Conservation (phyloP, 306 rosid species). For the Dryas octopetala region DNA sequence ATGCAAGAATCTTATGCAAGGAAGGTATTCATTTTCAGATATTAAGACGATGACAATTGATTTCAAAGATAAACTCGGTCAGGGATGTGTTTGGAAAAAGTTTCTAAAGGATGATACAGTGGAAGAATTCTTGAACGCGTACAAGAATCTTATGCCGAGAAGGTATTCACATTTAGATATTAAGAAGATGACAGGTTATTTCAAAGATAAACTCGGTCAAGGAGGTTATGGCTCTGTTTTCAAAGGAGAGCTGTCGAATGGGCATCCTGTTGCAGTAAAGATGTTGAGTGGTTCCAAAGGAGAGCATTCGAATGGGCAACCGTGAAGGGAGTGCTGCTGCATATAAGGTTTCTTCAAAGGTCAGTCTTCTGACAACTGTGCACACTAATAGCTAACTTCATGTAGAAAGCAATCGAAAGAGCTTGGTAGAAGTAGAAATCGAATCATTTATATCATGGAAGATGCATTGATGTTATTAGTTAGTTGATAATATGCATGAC, state of each 20-base stretch:
- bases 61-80: not conserved
- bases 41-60: not conserved
- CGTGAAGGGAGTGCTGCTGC: slow-evolving; percentile 81
- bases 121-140: not conserved
- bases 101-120: not conserved
- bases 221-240: slow-evolving; percentile 17
- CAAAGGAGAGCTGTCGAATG: slow-evolving; percentile 15
- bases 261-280: slow-evolving; percentile 10
- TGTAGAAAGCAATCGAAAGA: not conserved
- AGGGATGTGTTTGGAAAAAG: not conserved
- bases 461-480: slow-evolving; percentile 5
- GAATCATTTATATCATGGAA: not conserved
- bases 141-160: slow-evolving; percentile 1
- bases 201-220: slow-evolving; percentile 2
- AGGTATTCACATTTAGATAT: slow-evolving; percentile 14
- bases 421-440: not conserved
- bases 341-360: slow-evolving; percentile 66
- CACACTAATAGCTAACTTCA: not conserved
- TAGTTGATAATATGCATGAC: no score
- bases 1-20: not conserved
- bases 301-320: no score
- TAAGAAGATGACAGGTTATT: not conserved
- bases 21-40: not conserved
- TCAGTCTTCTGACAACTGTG: slow-evolving; percentile 35
- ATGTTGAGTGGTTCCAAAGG: slow-evolving; percentile 18